Conservation (phyloP, 2,329 filamentous ascomycete species). For the Chaetomium olivaceum region DNA sequence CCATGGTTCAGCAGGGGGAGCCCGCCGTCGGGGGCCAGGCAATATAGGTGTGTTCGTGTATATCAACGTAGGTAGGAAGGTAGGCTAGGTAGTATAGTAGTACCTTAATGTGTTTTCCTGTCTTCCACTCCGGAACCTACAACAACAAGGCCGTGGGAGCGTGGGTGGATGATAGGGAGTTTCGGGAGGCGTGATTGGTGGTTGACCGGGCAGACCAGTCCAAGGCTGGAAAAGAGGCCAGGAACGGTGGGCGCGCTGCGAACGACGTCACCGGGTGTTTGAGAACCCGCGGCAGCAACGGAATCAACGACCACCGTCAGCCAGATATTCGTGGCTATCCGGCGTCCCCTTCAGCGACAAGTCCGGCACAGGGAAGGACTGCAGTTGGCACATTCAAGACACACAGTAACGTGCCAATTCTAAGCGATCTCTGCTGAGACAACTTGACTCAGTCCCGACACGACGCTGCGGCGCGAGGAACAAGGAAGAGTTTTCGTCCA, state of each 20-base stretch:
- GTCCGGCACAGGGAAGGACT: conserved; percentile 7
- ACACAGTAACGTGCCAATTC: conserved; percentile 11
- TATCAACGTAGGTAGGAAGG: neutral
- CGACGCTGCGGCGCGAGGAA: neutral
- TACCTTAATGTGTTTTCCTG: neutral
- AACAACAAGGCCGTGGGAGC: neutral
- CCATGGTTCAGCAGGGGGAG: conserved; percentile 53
- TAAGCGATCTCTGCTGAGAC: conserved; percentile 1
- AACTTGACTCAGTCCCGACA: conserved; percentile 5
- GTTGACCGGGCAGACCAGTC: conserved; percentile 14
- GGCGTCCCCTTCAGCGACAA: conserved; percentile 11
- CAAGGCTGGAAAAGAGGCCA: neutral
- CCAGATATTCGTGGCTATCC: neutral
- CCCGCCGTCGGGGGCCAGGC: conserved; percentile 1
- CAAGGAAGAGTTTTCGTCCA: neutral
- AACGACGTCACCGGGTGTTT: conserved; percentile 13
- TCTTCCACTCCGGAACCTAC: neutral
- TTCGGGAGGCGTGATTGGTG: conserved; percentile 6
- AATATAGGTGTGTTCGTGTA: neutral
- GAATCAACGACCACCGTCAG: conserved; percentile 7
- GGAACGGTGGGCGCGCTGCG: neutral
- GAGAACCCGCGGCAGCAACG: neutral
- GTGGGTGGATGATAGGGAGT: neutral
- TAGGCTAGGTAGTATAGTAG: neutral
- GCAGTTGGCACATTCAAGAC: conserved; percentile 25